A percentile compares a stretch with the other conserved stretches of the same genome.
phyloP scores from a whole-genome alignment of 75 land plant species.

The Cunninghamia lanceolata region DNA sequence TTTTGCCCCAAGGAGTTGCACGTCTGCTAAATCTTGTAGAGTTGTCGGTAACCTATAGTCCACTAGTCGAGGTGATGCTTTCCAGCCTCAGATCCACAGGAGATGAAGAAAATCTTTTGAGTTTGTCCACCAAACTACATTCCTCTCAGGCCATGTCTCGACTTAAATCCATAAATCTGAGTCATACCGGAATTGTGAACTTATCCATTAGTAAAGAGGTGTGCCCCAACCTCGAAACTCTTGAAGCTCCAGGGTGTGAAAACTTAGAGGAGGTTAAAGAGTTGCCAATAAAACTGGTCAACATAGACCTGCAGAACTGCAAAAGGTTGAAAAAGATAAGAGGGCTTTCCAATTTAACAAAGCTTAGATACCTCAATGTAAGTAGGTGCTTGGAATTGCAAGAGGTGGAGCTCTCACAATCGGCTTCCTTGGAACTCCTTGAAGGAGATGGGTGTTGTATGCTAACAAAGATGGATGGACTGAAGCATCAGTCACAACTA shows the following conservation, averaged over 20 bases:
- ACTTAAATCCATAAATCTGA: neutral
- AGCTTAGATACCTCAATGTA: neutral
- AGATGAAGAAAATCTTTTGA: neutral
- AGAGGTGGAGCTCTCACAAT: neutral
- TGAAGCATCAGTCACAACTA: neutral
- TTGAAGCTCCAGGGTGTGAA: neutral
- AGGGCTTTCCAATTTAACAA: neutral
- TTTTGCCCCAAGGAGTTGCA: neutral
- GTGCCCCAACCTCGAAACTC: neutral
- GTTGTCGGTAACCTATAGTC: neutral
- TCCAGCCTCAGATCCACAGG: too few relatives aligned
- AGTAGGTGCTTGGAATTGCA: neutral
- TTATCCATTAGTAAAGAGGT: neutral
- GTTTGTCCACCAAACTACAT: too few relatives aligned
- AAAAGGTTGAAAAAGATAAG: neutral
- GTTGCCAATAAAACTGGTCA: neutral
- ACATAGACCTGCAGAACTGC: neutral
- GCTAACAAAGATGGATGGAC: neutral
- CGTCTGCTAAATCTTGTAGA: neutral
- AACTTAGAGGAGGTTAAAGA: neutral
- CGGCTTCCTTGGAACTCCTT: neutral
- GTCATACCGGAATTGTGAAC: neutral
- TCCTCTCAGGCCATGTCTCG: neutral
- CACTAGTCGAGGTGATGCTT: neutral
- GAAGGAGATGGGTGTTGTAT: neutral